Evolutionary conservation across 2,329 filamentous ascomycete species (phyloP), one percentile per base, ranked within the genome.

Genomic region (Aspergillus tubingensis): DNA sequence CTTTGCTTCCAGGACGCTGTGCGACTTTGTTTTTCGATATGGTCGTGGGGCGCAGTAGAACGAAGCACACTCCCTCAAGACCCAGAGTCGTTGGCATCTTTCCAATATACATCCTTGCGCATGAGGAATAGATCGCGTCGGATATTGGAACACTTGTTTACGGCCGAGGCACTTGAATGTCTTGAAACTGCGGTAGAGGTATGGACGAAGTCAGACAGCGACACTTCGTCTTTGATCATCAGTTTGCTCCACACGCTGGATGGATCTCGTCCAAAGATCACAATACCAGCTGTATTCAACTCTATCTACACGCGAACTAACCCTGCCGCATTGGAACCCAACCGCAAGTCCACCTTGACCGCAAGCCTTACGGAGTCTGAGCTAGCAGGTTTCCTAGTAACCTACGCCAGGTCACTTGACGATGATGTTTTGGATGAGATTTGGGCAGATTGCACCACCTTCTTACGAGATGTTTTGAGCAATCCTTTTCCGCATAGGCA

Each of bases 371-470:
- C 88, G 57, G 92, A 97, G 69, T 85, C 86, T 0, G 93, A 97
- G 70, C 81, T 99, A 10, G 91, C 94, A 8, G 86, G 90, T 8
- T 99, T 99, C 74, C 78, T 98, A 48, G 91, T 96, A 7, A 91
- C 95, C 63, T 99, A 99, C 75, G 89, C 92, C 0, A 86, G 86
- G 30, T 95, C 93, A 0, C 82, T 98, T 11, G 95, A 99, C 71
- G 95, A 99, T 70, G 95, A 99, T 79, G 91, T 95, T 15, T 94
- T 97, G 85, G 95, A 99, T 70, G 95, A 99, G 76, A 96, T 99
- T 52, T 99, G 95, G 95, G 84, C 88, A 43, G 94, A 99, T 73
- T 99, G 94, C 74, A 92, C 93, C 70, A 86, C 89, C 0, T 99
- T 99, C 75, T 77, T 98, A 62, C 90, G 88, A 64, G 96, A 99